Evolutionary conservation across 1,284 basidiomycete species (phyloP), one percentile per base, ranked within the genome.

Genomic region (Sparassis latifolia): DNA sequence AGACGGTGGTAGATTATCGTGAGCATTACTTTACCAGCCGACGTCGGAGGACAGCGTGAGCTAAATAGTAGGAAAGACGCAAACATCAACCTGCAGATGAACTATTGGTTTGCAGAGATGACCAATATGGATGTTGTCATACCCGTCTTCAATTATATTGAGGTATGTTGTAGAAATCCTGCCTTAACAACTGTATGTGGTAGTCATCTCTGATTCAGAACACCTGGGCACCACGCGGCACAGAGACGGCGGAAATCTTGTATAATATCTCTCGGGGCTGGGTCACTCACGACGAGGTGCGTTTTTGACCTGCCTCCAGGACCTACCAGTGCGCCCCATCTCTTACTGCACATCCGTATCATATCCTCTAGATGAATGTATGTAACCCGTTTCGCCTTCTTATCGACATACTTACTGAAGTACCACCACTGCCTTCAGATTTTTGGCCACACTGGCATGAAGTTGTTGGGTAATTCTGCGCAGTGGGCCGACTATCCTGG

Each of bases 21-120:
- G 54, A 65, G 78, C 62, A 12, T 5, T 7, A 20, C 20, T 20
- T 20, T 20, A 20, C 20, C 20, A 20, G 20, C 20, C 20, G 20
- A 5, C 20, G 4, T 3, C 29, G 10, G 6, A 3, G 27, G 27
- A 35, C 28, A 31, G 33, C 20, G 33, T 31, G 7, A 33, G 33
- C 29, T 45, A 33, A 47, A 3, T 6, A 3, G 12, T 33, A 9
- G 31, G 4, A 4, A 42, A 86, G 84, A 88, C 61, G 74, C 84
- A 28, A 86, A 89, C 55, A 85, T 89, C 53, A 89, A 89, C 56
- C 71, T 84, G 41, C 86, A 89, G 62, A 88, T 86, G 86, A 88
- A 87, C 59, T 86, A 87, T 61, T 89, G 86, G 86, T 72, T 73
- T 50, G 84, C 84, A 4, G 85, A 88, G 59, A 78, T 79, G 68